These are phyloP conservation scores for Candida mattraensis DNA, from an alignment of 805 yeast species.

Conservation along the genomic window DNA sequence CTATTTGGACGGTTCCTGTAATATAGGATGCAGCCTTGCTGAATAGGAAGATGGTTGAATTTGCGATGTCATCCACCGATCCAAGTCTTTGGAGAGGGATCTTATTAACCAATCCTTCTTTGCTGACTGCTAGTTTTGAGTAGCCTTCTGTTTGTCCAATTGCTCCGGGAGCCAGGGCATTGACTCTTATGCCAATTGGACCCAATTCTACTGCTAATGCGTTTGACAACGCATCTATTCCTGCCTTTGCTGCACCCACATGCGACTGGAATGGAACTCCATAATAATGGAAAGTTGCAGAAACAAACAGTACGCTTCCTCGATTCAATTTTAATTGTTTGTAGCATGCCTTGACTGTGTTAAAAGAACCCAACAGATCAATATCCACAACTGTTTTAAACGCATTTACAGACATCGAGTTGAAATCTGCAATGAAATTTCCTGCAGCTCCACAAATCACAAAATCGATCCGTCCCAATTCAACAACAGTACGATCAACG, in stretches of 20 bases:
- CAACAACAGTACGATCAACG: slow-evolving; percentile 59
- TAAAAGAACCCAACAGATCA: slow-evolving; percentile 85
- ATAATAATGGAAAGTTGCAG: slow-evolving; percentile 86
- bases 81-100: slow-evolving; percentile 75
- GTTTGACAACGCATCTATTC: slow-evolving; percentile 82
- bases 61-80: slow-evolving; percentile 74
- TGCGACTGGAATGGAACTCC: slow-evolving; percentile 90
- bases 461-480: slow-evolving; percentile 77
- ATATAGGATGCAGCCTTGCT: slow-evolving; percentile 80
- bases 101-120: slow-evolving; percentile 40
- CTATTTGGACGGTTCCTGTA: slow-evolving; percentile 75
- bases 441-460: slow-evolving; percentile 98
- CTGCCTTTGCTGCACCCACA: slow-evolving; percentile 95
- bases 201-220: slow-evolving; percentile 90
- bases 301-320: slow-evolving; percentile 76
- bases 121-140: slow-evolving; percentile 54
- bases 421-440: slow-evolving; percentile 79
- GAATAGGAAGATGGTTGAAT: slow-evolving; percentile 79
- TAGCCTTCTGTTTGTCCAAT: slow-evolving; percentile 87
- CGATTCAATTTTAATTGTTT: slow-evolving; percentile 60
- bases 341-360: slow-evolving; percentile 82
- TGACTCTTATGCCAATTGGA: slow-evolving; percentile 80
- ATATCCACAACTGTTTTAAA: slow-evolving; percentile 85
- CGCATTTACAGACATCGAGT: slow-evolving; percentile 78
- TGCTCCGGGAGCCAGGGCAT: slow-evolving; percentile 90